A percentile compares a stretch with the other conserved stretches of the same genome.
phyloP scores from a whole-genome alignment of 1,284 basidiomycete genomes.

The Apiotrichum siamense region DNA sequence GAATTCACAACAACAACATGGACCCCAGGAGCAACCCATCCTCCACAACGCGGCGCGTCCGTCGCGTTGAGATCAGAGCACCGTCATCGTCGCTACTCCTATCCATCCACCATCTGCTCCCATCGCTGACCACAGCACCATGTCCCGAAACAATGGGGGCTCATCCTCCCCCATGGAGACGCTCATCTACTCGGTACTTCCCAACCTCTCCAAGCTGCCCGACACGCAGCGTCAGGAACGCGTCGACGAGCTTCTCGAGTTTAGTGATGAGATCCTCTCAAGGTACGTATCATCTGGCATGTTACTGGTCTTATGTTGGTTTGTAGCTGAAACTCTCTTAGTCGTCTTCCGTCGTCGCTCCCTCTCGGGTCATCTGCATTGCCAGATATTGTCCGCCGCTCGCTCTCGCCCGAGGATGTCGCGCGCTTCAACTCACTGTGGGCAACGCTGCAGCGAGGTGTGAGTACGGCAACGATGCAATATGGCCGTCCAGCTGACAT shows the following conservation, averaged over 20 bases:
- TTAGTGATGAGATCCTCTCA: conserved; percentile 35
- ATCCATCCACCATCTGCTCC: neutral
- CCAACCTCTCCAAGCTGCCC: conserved; percentile 22
- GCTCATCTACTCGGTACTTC: conserved; percentile 33
- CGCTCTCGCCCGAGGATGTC: conserved; percentile 1
- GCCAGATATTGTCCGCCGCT: conserved; percentile 7
- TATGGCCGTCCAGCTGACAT: conserved; percentile 1
- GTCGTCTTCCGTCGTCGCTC: conserved; percentile 12
- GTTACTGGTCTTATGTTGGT: no score
- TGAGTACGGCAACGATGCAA: neutral
- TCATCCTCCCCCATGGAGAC: conserved; percentile 28
- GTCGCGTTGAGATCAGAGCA: no score
- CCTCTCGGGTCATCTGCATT: conserved; percentile 8
- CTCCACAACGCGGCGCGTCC: no score
- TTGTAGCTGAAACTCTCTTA: no score
- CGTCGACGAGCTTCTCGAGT: conserved; percentile 37
- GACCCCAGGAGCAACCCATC: no score
- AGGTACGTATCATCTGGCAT: conserved; percentile 22
- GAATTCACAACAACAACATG: no score
- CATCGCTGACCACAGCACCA: no score
- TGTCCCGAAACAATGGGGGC: conserved; percentile 1
- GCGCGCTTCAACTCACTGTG: conserved; percentile 8
- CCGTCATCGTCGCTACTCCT: neutral
- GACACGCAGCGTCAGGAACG: conserved; percentile 25
- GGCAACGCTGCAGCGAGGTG: conserved; percentile 6